phyloP scores from a whole-genome alignment of 345 rosid genomes.

The Mangifera indica region DNA sequence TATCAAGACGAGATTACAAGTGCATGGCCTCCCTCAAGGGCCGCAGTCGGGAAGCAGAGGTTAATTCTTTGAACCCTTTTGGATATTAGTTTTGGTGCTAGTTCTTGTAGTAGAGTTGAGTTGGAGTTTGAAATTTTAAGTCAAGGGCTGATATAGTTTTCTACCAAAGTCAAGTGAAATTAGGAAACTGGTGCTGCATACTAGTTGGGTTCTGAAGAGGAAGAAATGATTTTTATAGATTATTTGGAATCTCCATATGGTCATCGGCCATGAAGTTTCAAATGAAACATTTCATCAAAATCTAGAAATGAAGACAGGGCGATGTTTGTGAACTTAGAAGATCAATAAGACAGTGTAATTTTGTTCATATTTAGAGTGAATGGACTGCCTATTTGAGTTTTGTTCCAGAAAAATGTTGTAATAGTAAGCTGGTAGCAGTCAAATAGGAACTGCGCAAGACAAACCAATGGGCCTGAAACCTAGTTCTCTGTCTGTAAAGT shows the following conservation, averaged over 20 bases:
- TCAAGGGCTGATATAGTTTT: neutral
- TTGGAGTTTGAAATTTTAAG: neutral
- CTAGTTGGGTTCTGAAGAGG: neutral
- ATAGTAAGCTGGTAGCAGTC: neutral
- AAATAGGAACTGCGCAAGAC: neutral
- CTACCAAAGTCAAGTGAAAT: too few relatives aligned
- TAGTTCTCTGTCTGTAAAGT: neutral
- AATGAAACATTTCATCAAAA: neutral
- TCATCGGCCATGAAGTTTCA: neutral
- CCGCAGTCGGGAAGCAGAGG: conserved; percentile 58
- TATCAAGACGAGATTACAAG: conserved; percentile 93
- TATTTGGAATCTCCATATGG: neutral
- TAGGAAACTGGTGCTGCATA: neutral
- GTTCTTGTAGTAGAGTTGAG: neutral
- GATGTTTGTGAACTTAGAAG: neutral
- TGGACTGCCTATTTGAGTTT: neutral
- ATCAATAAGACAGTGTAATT: neutral
- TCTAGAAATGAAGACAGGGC: neutral
- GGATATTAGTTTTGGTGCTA: neutral
- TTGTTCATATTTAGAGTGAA: neutral
- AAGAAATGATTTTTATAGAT: neutral
- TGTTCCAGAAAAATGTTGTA: neutral
- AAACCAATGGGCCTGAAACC: neutral
- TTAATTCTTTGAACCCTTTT: neutral
- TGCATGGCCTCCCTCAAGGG: conserved; percentile 71